Conservation (phyloP, 176 grass and related monocot genomes). For the Zoysia japonica region DNA sequence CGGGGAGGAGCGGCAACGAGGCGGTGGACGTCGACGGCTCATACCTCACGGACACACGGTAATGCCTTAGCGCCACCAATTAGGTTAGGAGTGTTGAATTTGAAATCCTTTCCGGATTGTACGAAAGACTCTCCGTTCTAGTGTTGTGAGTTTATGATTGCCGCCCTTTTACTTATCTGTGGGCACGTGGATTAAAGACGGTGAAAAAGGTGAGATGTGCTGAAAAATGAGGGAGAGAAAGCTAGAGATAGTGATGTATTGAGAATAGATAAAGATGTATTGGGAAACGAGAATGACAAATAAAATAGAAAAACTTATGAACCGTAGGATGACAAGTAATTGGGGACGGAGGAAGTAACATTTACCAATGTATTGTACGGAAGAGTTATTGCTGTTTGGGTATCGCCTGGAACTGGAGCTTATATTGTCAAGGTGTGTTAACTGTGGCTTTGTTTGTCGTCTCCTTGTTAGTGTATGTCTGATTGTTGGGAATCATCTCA, state of each 20-base stretch:
- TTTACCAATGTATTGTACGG: neutral
- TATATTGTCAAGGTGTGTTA: neutral
- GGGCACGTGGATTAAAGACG: too few species aligned
- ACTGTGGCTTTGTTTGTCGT: neutral
- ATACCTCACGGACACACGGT: conserved; percentile 83
- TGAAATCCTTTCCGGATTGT: neutral
- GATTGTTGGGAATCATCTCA: neutral
- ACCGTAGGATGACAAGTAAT: too few species aligned
- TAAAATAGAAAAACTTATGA: too few species aligned
- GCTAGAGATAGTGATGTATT: too few species aligned
- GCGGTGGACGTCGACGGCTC: conserved; percentile 50
- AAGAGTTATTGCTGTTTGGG: neutral
- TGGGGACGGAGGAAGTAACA: too few species aligned
- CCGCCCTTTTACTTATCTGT: neutral
- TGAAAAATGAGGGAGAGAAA: too few species aligned
- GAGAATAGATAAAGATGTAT: too few species aligned
- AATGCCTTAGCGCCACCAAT: conserved; percentile 30
- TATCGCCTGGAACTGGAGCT: neutral
- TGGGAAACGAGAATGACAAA: too few species aligned
- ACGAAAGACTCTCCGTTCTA: neutral
- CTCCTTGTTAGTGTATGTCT: neutral
- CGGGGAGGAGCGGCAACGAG: neutral
- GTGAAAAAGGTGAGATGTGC: too few species aligned
- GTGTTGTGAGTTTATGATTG: neutral
- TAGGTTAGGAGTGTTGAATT: neutral